Base-by-base conservation (phyloP, 306 rosid genomes). In the Vicia villosa region DNA sequence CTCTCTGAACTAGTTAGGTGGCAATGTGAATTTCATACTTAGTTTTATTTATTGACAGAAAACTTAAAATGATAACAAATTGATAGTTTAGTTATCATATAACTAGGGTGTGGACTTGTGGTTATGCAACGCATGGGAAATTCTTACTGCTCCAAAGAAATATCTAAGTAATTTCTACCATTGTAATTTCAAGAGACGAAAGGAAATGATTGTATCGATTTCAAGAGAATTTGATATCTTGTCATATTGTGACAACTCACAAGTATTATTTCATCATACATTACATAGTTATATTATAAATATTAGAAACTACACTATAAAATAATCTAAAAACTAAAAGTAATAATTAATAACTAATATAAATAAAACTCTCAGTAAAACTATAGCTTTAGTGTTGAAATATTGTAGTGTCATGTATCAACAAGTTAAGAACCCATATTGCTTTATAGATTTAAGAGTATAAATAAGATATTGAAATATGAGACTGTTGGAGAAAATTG, bases 11-110 rank as follows among this genome's bases (percentile, higher is more conserved):
- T 6, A 50, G 12, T 68, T 55, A 45, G 69, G 68, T 22, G 24
- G 51, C 5, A 12, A 8, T 60, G 22, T 12, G 45, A 74, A 30
- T 59, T 64, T 54, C 68, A 72, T 26, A 68, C 43, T 54, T 37
- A 19, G 22, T 28, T 55, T 55, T 22, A 55, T 55, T 55, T 8
- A 37, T 24, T 54, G 60, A 22, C 60, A 54, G 26, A 20, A 22
- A 24, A 22, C 36, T 54, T 54, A 21, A 54, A 54, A 22, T 54
- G 60, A 22, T 22, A 22, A 54, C 16, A 54, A 54, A 12, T 10
- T 22, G 0, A 4, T 22, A 4, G 60, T 51, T 51, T 51, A 51
- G 10, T 51, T 19, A 20, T 51, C 6, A 51, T 51, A 51, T 3
- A 51, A 51, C 58, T 20, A 51, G 30, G 58, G 58, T 51, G 30